These are phyloP conservation scores for Malus hybrid DNA, from an alignment of 331 rosid species.

Conservation along the genomic window DNA sequence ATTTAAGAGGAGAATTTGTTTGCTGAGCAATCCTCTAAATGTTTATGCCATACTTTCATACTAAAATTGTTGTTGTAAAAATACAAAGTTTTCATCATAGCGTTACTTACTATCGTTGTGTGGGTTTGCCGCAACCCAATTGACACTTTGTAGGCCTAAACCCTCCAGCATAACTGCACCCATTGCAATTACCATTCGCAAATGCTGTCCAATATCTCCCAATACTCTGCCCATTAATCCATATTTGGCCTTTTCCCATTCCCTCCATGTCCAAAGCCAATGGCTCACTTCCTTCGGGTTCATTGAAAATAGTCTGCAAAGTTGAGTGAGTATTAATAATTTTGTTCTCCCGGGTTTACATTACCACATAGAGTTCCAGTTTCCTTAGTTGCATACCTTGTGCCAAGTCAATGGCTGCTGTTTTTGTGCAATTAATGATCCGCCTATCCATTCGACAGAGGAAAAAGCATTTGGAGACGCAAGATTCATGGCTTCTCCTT, in stretches of 20 bases:
- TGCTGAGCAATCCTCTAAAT: background rate
- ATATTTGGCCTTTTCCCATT: slow-evolving; percentile 98
- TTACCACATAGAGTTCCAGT: background rate
- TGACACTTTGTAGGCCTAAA: slow-evolving; percentile 83
- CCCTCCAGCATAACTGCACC: slow-evolving; percentile 63
- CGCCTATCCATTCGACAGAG: slow-evolving; percentile 78
- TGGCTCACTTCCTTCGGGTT: slow-evolving; percentile 87
- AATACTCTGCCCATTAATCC: slow-evolving; percentile 88
- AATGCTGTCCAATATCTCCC: slow-evolving; percentile 95
- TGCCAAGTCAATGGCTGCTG: slow-evolving; percentile 96
- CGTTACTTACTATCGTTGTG: slow-evolving; percentile 69
- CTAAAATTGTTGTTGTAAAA: background rate
- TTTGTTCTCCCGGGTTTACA: background rate
- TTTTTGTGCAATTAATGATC: slow-evolving; percentile 50
- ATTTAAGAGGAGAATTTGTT: slow-evolving; percentile 5
- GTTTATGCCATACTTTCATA: background rate
- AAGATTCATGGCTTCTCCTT: slow-evolving; percentile 95
- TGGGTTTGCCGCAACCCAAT: slow-evolving; percentile 79
- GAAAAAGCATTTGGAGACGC: slow-evolving; percentile 60
- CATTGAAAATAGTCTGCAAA: slow-evolving; percentile 70
- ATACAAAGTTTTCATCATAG: background rate
- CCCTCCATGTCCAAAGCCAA: slow-evolving; percentile 92
- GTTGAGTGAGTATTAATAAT: slow-evolving; percentile 1
- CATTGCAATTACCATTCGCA: slow-evolving; percentile 68
- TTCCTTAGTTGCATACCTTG: slow-evolving; percentile 45